Evolutionary conservation across 2,329 filamentous ascomycete genomes (phyloP), one percentile per base, ranked within the genome.

Genomic region (Alternaria consortialis): DNA sequence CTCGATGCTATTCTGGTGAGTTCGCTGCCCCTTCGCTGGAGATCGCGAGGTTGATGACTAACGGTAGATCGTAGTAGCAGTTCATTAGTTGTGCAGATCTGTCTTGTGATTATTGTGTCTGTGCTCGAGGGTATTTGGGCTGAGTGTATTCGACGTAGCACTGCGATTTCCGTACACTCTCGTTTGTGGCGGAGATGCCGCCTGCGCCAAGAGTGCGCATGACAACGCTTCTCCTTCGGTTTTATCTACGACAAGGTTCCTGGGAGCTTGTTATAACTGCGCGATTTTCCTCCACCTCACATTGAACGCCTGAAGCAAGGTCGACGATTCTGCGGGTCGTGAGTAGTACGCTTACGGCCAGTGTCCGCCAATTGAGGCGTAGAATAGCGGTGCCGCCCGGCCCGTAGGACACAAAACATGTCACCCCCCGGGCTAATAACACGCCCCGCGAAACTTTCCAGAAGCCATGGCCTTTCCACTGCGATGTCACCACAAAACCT

Each of bases 401-500:
- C 25, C 55, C 54, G 54, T 44, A n/a, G 4, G 25, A 20, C 42
- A 42, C 37, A n/a, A 4, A 32, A 20, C 42, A 42, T 58, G 56
- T 44, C 48, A 44, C 23, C 48, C 11, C 8, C n/a, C 17, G 25
- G 27, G 51, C 43, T 55, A 31, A 34, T 55, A 31, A 34, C 36
- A 17, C 51, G 29, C 31, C 29, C 37, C 36, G 36, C 52, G 27
- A 48, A 43, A 59, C 34, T 50, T 56, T 48, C 51, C 56, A 31
- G 6, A 23, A 50, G 20, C 13, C 11, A 15, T 53, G 27, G 32
- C 17, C 32, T 23, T 32, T 42, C 47, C 53, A 23, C 29, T 25
- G 43, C 40, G 9, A 27, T 43, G 40, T 36, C 23, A 44, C 53
- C n/a, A 15, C 13, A 5, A 27, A 15, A 40, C 12, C 9, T 25